Evolutionary conservation across 2,329 filamentous ascomycete genomes (phyloP).

Genomic region (Fusarium liriodendri): DNA sequence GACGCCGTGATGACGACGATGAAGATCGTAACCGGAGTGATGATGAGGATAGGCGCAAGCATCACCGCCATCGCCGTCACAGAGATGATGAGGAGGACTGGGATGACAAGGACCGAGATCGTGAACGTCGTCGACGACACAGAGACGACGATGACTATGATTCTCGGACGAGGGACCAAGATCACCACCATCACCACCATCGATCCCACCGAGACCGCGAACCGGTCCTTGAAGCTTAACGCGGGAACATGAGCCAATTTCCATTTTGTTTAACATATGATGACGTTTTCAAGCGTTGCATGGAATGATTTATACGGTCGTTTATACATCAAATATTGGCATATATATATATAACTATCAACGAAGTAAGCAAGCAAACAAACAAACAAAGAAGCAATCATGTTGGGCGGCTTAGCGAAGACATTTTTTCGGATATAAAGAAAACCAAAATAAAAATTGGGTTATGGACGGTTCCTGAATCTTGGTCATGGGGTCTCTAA

Average conservation of each 20-base stretch:
- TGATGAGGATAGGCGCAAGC: slow-evolving; percentile 40
- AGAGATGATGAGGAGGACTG: slow-evolving; percentile 43
- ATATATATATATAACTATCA: slow-evolving; percentile 19
- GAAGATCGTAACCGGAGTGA: slow-evolving; percentile 47
- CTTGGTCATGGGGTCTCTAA: not conserved
- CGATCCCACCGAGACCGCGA: slow-evolving; percentile 49
- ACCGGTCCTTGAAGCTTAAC: slow-evolving; percentile 31
- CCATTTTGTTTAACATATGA: not conserved
- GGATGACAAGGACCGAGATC: slow-evolving; percentile 53
- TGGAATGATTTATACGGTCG: slow-evolving; percentile 19
- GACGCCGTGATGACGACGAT: slow-evolving; percentile 47
- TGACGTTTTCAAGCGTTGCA: slow-evolving; percentile 23
- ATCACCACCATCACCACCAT: slow-evolving; percentile 50
- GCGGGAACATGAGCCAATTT: not conserved
- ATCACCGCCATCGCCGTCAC: slow-evolving; percentile 41
- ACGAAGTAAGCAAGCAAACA: slow-evolving; percentile 1
- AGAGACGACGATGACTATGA: slow-evolving; percentile 46
- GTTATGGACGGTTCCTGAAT: not conserved
- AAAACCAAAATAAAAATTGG: slow-evolving; percentile 23
- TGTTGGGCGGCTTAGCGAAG: slow-evolving; percentile 30
- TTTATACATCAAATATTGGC: slow-evolving; percentile 15
- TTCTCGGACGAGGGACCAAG: slow-evolving; percentile 43
- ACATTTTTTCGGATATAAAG: slow-evolving; percentile 23
- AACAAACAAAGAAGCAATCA: slow-evolving; percentile 3
- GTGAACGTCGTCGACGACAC: slow-evolving; percentile 47